Base-by-base conservation (phyloP, 352 stramenopile species). In the Globisporangium camurandrum region DNA sequence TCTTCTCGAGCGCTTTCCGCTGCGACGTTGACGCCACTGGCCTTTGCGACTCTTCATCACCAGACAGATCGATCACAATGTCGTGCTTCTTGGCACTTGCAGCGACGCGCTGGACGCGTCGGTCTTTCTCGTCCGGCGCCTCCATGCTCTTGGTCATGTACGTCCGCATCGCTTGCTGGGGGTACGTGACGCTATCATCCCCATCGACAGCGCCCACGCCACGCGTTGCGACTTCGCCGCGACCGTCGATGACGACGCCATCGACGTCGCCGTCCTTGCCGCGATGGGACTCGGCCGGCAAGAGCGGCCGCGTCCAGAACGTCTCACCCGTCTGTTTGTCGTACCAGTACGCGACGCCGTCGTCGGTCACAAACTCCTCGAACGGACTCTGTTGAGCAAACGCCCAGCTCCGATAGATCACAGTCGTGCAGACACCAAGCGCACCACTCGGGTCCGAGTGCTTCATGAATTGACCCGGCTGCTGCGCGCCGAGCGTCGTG, bases 271-370 rank as follows among this genome's bases (percentile, higher is more conserved):
- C 69, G 54, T 95, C 64, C 70, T 84, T 75, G 51, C 70, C 69
- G 28, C 71, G 72, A 40, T 75, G 61, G 28, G 86, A 82, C 59
- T 97, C 91, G 0, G 75, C 64, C 0, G 90, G 78, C 8, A 93
- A 55, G 7, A 97, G 61, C 17, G 91, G 86, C 14, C 82, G 68
- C 28, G 92, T 85, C 90, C 92, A 97, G 49, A 93, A 97, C 4
- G 91, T 97, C 56, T 95, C 72, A 2, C 88, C 89, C 3, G 49
- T 80, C 12, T 68, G 57, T 43, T 76, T 77, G 51, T 88, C 69
- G 40, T 88, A 91, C 89, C 88, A 97, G 61, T 97, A 97, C 6
- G 88, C 68, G 17, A 97, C 64, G 12, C 91, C 89, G 45, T 97
- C 88, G 28, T 92, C 84, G 1, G 88, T 97, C 48, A 72, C 56